Conservation (phyloP, 139 green algal species). For the Micractinium sp. region DNA sequence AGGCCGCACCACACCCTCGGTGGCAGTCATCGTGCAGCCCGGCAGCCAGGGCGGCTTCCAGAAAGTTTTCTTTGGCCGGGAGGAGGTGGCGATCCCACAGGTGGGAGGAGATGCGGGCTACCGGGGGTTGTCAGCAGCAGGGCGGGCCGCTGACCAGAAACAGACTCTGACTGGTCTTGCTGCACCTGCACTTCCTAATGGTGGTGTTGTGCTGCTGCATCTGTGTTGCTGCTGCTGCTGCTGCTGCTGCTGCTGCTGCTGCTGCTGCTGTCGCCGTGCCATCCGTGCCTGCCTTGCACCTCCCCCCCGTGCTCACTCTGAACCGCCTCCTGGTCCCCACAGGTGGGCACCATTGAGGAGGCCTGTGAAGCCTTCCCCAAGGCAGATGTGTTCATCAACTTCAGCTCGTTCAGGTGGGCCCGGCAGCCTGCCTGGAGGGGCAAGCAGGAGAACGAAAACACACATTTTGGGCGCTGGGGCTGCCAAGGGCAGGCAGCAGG, state of each 20-base stretch:
- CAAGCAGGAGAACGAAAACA: no score
- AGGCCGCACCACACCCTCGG: slow-evolving; percentile 82
- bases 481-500: no score
- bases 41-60: slow-evolving; percentile 83
- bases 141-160: no score
- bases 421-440: no score
- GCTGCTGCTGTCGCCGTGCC: no score
- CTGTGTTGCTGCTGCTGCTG: not conserved
- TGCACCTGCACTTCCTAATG: no score
- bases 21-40: slow-evolving; percentile 87
- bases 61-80: slow-evolving; percentile 93
- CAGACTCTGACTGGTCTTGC: no score
- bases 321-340: not conserved
- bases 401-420: slow-evolving; percentile 73
- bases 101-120: not conserved
- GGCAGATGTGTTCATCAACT: slow-evolving; percentile 97
- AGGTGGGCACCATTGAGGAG: slow-evolving; percentile 69
- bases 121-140: not conserved
- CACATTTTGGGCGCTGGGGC: no score
- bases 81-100: slow-evolving; percentile 89
- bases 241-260: not conserved
- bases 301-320: not conserved
- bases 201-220: not conserved
- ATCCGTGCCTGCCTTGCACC: not conserved
- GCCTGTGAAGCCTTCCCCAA: slow-evolving; percentile 76